These are phyloP conservation scores for Paramecium pentaurelia DNA, from an alignment of 73 alveolate genomes.

Conservation along the genomic window DNA sequence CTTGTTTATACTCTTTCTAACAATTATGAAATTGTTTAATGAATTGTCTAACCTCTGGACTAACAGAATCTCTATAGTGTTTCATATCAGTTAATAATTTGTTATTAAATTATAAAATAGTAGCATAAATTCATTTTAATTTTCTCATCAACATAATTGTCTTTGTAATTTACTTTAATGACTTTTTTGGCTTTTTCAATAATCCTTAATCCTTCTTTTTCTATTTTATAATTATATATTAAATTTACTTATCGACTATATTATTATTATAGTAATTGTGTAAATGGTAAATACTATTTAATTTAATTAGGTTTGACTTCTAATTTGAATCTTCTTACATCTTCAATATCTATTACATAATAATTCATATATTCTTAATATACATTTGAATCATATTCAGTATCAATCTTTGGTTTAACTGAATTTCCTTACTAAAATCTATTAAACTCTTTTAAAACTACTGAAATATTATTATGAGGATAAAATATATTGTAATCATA, in stretches of 20 bases:
- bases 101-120: not conserved
- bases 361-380: not conserved
- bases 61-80: no score
- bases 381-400: slow-evolving; percentile 12
- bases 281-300: not conserved
- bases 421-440: not conserved
- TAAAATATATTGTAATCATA: not conserved
- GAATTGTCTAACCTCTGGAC: not conserved
- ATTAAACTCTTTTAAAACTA: not conserved
- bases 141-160: not conserved
- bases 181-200: not conserved
- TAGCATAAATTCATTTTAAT: not conserved
- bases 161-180: not conserved
- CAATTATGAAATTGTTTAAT: not conserved
- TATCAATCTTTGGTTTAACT: not conserved
- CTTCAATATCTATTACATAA: not conserved
- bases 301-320: not conserved
- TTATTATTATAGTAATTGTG: not conserved
- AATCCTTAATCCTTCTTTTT: not conserved
- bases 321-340: not conserved
- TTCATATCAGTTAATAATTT: not conserved
- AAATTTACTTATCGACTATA: not conserved
- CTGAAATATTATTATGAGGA: slow-evolving; percentile 6
- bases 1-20: not conserved
- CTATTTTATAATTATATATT: not conserved